Base-by-base conservation (phyloP, 2,329 filamentous ascomycete genomes). In the Eutypa lata region DNA sequence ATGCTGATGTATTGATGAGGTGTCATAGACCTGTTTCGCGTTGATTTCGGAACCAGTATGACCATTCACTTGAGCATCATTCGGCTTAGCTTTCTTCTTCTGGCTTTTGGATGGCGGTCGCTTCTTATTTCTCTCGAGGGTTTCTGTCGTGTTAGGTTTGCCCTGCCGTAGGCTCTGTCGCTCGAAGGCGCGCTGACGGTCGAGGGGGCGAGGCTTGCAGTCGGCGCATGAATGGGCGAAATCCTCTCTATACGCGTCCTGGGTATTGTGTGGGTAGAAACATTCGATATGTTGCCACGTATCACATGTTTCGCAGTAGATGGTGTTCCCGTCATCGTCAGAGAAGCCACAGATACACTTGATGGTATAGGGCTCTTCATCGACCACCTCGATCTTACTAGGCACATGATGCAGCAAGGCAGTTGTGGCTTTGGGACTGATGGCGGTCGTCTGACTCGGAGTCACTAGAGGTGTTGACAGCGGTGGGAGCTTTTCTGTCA, bases 211-310 rank as follows among this genome's bases (percentile, higher is more conserved):
- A 18, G 92, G 91, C 55, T 88, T 84, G 76, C 94, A 99, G 63
- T 96, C 91, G 64, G 86, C 84, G 75, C 94, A 99, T 52, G 87
- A 90, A 75, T 99, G 93, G 52, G 89, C 79, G 65, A 87, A 89
- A 63, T 84, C 80, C 54, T 83, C 79, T 77, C 87, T 72, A 70
- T 92, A 73, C 74, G 89, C 80, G 78, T 89, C 79, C 70, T 86
- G 81, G 68, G 84, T 82, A 63, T 90, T 89, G 58, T 83, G 71
- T 21, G 83, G 83, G 70, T 97, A 97, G 74, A 96, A 97, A 74
- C 94, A 99, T 69, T 91, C 87, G 65, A 96, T 96, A 73, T 99
- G 94, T 74, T 99, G 94, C 94, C 94, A 99, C 48, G 91, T 94
- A 69, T 96, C 90, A 79, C 94, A 99, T 54, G 81, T 84, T 70